Base-by-base conservation (phyloP, 2,329 filamentous ascomycete species). In the Aspergillus pseudoglaucus region DNA sequence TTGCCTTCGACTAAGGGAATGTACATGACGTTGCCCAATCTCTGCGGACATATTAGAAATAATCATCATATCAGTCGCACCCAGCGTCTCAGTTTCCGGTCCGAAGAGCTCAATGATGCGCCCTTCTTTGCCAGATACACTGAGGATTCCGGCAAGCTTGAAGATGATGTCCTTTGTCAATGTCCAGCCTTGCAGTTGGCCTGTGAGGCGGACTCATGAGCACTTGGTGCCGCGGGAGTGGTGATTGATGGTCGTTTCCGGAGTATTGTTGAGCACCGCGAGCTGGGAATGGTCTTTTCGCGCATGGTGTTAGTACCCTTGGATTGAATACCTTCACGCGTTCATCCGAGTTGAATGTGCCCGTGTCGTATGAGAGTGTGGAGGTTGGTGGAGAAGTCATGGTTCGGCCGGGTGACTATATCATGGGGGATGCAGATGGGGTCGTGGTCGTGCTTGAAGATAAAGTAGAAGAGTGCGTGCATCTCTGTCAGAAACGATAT, bases 1-100 rank as follows among this genome's bases (percentile, higher is more conserved):
- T 95, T 64, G 86, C 82, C 70, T 95, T 87, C 75, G 91, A 94
- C 83, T 94, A 96, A 54, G 89, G 89, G 83, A 97, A 97, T 27
- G 95, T 64, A 14, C 88, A 93, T 32, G 90, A 95, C 9, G 90
- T 95, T 46, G 90, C 54, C 71, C 73, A 47, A 81, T 80, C 61
- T 80, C 77, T 55, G 78, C 75, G 61, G 76, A 77, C 80, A 86
- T 84, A 61, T 78, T 76, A 59, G 76, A 79, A 45, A 90, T 85
- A 0, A 87, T 93, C 8, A 77, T 89, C 85, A 90, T 90, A 56
- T 90, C 90, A 49, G 90, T 95, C 59, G 81, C 82, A 46, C 81
- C 85, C 35, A 95, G 72, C 45, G 74, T 79, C 45, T 90, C 74
- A 33, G 83, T 81, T 68, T 89, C 89, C 53, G 85, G 84, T 33